Evolutionary conservation across 2,329 filamentous ascomycete species (phyloP).

Genomic region (Huntiella abstrusa): DNA sequence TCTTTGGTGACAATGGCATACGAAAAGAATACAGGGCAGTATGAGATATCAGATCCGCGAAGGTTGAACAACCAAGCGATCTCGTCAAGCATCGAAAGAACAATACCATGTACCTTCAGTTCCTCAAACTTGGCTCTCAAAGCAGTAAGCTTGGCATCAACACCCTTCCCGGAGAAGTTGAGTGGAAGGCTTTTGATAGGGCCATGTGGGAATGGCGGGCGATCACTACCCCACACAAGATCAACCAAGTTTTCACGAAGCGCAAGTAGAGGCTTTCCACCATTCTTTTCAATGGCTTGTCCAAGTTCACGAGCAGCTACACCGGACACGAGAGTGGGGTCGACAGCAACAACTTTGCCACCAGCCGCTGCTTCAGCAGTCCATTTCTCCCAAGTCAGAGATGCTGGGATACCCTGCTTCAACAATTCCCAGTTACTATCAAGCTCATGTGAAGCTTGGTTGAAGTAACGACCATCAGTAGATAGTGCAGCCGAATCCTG

Average conservation of each 20-base stretch:
- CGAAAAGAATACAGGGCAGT: constrained; percentile 96
- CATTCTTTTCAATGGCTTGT: constrained; percentile 74
- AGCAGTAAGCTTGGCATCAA: constrained; percentile 65
- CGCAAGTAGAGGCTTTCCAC: constrained; percentile 56
- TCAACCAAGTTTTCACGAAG: constrained; percentile 78
- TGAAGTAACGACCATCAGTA: constrained; percentile 95
- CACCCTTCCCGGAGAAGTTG: constrained; percentile 65
- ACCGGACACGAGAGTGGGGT: constrained; percentile 69
- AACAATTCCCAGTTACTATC: constrained; percentile 81
- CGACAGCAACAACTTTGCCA: constrained; percentile 77
- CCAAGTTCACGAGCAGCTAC: constrained; percentile 44
- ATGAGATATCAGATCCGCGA: constrained; percentile 84
- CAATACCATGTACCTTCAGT: constrained; percentile 70
- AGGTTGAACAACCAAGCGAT: constrained; percentile 98
- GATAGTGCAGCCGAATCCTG: constrained; percentile 72
- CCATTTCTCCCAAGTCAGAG: constrained; percentile 97
- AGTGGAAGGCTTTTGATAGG: constrained; percentile 52
- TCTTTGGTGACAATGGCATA: constrained; percentile 74
- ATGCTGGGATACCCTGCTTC: constrained; percentile 83
- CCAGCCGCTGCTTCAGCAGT: constrained; percentile 67
- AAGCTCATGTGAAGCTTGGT: constrained; percentile 79
- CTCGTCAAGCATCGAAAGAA: constrained; percentile 90
- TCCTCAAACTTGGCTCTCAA: constrained; percentile 82
- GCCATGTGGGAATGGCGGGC: constrained; percentile 58
- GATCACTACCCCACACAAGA: constrained; percentile 59